phyloP scores from a whole-genome alignment of 192 early-diverging fungal genomes.

The Podila epigama region DNA sequence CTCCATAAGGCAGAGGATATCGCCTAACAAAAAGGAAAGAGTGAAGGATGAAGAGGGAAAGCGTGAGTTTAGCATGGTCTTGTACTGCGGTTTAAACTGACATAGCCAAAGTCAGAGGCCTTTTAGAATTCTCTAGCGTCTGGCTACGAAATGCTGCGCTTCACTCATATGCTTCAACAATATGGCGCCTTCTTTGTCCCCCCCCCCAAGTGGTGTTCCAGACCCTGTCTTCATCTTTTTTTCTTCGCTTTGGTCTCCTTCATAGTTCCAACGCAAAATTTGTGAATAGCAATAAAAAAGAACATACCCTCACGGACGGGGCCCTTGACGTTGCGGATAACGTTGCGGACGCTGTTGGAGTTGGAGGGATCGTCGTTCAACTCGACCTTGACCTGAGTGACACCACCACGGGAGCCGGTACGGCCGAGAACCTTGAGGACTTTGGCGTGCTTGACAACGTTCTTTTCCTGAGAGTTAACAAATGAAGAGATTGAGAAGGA shows the following conservation, averaged over 20 bases:
- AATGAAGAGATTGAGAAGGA: neutral
- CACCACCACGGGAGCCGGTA: conserved; percentile 99
- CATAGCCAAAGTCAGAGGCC: too few relatives aligned
- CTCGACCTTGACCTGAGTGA: conserved; percentile 99
- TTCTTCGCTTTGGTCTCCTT: too few relatives aligned
- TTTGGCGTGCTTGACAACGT: conserved; percentile 86
- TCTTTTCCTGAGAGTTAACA: conserved; percentile 41
- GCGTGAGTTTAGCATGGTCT: neutral
- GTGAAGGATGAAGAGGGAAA: neutral
- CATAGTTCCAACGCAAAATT: too few relatives aligned
- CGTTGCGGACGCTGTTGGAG: conserved; percentile 72
- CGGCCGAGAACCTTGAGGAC: conserved; percentile 98
- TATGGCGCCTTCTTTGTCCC: too few relatives aligned
- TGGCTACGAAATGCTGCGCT: too few relatives aligned
- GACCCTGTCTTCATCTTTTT: too few relatives aligned
- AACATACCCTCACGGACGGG: conserved; percentile 87
- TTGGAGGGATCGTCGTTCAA: conserved; percentile 93
- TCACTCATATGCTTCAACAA: too few relatives aligned
- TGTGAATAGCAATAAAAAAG: neutral
- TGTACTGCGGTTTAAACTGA: neutral
- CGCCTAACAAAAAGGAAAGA: conserved; percentile 58
- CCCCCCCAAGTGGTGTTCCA: too few relatives aligned
- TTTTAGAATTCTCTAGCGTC: too few relatives aligned
- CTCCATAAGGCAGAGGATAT: conserved; percentile 96
- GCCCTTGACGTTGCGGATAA: conserved; percentile 99